Percentiles rank a stretch among this genome's conserved stretches.
Evolutionary conservation across 2,329 filamentous ascomycete species (phyloP).

Genomic region (Alternaria sp.): DNA sequence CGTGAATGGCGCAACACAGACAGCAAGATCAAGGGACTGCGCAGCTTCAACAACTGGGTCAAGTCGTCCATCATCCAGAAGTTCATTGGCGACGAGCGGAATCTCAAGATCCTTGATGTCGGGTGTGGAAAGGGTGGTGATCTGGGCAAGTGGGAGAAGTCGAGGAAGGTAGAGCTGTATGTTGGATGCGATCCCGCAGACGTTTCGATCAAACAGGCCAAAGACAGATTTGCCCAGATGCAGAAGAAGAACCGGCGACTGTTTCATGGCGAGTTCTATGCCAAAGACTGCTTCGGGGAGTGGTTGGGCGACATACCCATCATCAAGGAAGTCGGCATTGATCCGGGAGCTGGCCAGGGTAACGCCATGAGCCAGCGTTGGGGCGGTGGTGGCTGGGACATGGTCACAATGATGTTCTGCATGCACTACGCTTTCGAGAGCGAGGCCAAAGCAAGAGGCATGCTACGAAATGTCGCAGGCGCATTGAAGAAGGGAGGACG

Average conservation of each 20-base stretch:
- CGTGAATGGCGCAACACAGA: slow-evolving; percentile 94
- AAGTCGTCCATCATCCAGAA: slow-evolving; percentile 98
- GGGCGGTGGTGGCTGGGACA: slow-evolving; percentile 83
- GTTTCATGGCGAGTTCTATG: slow-evolving; percentile 86
- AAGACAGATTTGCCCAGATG: slow-evolving; percentile 82
- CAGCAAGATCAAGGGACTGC: slow-evolving; percentile 91
- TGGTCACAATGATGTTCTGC: slow-evolving; percentile 99
- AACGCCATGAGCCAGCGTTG: slow-evolving; percentile 68
- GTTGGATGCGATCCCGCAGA: slow-evolving; percentile 94
- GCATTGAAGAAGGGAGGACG: slow-evolving; percentile 91
- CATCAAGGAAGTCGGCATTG: slow-evolving; percentile 86
- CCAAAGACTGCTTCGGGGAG: slow-evolving; percentile 92
- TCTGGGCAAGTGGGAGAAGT: slow-evolving; percentile 93
- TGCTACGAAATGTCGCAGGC: slow-evolving; percentile 92
- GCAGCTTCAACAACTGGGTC: slow-evolving; percentile 98
- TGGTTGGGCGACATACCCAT: slow-evolving; percentile 82
- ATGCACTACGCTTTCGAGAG: slow-evolving; percentile 99
- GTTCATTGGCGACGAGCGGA: slow-evolving; percentile 65
- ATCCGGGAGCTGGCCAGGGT: slow-evolving; percentile 70
- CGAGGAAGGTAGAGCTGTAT: slow-evolving; percentile 88
- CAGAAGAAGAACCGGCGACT: slow-evolving; percentile 65
- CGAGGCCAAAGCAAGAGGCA: slow-evolving; percentile 86
- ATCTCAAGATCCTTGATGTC: slow-evolving; percentile 86
- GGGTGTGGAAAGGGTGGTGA: slow-evolving; percentile 98
- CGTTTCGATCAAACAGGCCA: slow-evolving; percentile 88